phyloP scores from a whole-genome alignment of 305 asterid genomes.

The Ruellia speciosa region DNA sequence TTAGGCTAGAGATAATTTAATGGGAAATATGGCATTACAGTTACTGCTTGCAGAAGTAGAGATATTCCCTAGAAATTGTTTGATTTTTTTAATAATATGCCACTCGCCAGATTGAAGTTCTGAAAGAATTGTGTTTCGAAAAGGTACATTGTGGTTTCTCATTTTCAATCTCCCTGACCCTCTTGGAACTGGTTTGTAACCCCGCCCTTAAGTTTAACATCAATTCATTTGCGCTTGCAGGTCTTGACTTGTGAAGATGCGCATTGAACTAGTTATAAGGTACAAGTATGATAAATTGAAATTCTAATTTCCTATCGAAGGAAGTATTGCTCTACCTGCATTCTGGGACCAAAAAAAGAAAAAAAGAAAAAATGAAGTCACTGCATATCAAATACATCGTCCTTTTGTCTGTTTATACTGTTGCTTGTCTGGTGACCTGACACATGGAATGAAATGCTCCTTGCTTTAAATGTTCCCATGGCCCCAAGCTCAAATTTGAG shows the following conservation, averaged over 20 bases:
- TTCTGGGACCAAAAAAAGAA: too few species aligned
- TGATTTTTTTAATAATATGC: too few species aligned
- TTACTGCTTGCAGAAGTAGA: too few species aligned
- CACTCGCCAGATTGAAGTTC: background rate
- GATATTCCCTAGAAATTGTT: too few species aligned
- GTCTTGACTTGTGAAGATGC: constrained; percentile 7
- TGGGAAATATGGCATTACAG: too few species aligned
- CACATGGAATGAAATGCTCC: background rate
- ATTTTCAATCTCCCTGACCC: background rate
- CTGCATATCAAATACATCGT: background rate
- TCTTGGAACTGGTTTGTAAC: background rate
- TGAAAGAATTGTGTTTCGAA: background rate
- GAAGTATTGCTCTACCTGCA: too few species aligned
- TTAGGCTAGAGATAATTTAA: too few species aligned
- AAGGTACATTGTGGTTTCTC: background rate
- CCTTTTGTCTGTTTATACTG: constrained; percentile 9
- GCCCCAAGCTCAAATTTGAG: background rate
- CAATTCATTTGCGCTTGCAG: constrained; percentile 14
- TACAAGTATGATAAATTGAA: constrained; percentile 12
- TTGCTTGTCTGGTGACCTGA: constrained; percentile 8
- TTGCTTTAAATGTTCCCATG: background rate
- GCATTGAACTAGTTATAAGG: constrained; percentile 6
- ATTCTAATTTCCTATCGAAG: background rate
- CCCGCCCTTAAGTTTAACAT: background rate
- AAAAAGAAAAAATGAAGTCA: background rate